Conservation (phyloP, 805 yeast species). For the Wickerhamiella kurtzmanii region DNA sequence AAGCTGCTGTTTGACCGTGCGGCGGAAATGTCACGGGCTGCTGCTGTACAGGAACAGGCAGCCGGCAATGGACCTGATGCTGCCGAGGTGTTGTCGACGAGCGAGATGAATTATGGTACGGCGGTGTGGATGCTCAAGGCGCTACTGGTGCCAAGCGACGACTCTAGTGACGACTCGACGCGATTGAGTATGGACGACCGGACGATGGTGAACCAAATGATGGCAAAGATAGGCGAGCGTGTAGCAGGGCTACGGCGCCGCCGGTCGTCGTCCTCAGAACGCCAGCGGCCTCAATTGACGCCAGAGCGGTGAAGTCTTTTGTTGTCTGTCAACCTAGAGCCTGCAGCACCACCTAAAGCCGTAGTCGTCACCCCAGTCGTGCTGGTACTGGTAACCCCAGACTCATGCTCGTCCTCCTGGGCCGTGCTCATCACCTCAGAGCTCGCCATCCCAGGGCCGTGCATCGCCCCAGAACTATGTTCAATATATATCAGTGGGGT, state of each 20-base stretch:
- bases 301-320: no score
- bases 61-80: constrained; percentile 44
- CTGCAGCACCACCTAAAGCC: no score
- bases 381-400: no score
- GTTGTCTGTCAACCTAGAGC: no score
- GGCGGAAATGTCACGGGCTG: constrained; percentile 77
- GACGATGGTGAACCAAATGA: constrained; percentile 64
- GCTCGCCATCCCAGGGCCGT: no score
- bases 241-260: constrained; percentile 39
- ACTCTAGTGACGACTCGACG: not conserved
- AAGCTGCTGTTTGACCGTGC: constrained; percentile 86
- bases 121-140: constrained; percentile 95
- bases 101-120: constrained; percentile 82
- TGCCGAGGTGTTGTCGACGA: constrained; percentile 28
- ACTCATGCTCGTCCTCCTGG: no score
- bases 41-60: constrained; percentile 71
- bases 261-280: not conserved
- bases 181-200: constrained; percentile 57
- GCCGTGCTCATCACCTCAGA: no score
- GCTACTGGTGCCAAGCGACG: constrained; percentile 39
- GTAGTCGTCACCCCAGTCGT: no score
- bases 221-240: constrained; percentile 69
- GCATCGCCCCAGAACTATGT: no score
- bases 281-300: no score
- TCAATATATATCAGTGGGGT: no score